Percentiles rank a stretch among this genome's conserved stretches.
Conservation (phyloP, 371 early-diverging fungal genomes). For the Syncephalastrum sp. region DNA sequence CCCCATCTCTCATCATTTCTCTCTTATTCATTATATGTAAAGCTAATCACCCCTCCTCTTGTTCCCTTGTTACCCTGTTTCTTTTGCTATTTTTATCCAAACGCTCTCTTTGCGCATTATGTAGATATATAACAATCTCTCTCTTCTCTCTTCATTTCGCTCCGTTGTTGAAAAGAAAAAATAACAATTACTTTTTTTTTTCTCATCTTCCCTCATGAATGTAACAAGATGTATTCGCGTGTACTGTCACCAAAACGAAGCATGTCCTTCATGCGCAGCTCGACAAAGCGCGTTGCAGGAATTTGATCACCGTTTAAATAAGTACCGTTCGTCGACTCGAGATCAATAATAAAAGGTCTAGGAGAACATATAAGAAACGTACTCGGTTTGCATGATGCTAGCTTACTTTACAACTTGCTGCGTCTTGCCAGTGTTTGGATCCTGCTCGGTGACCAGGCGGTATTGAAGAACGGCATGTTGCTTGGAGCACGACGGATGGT, state of each 20-base stretch:
- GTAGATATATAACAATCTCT: conserved; percentile 1
- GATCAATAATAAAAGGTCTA: conserved; percentile 92
- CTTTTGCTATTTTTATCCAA: conserved; percentile 1
- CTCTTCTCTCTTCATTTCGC: not conserved
- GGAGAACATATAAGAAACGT: not conserved
- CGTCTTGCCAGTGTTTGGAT: conserved; percentile 28
- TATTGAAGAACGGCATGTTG: conserved; percentile 93
- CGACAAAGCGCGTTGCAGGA: conserved; percentile 77
- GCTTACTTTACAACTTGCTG: conserved; percentile 52
- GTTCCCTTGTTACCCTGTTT: not conserved
- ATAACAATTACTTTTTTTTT: conserved; percentile 5
- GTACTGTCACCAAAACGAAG: conserved; percentile 88
- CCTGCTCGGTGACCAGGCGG: conserved; percentile 57
- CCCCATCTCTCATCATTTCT: not conserved
- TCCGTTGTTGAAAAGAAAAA: conserved; percentile 6
- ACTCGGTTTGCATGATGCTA: not conserved
- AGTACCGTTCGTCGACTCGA: conserved; percentile 91
- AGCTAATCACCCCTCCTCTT: not conserved
- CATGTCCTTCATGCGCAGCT: conserved; percentile 79
- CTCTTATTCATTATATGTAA: conserved; percentile 3
- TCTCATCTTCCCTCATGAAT: conserved; percentile 50
- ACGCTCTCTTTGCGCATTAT: not conserved
- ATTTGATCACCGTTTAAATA: conserved; percentile 79
- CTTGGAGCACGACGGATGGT: conserved; percentile 84
- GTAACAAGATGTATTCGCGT: conserved; percentile 88